Percentiles rank a stretch among this genome's conserved stretches.
Conservation (phyloP, 106 monocot genomes). For the Acorus gramineus region DNA sequence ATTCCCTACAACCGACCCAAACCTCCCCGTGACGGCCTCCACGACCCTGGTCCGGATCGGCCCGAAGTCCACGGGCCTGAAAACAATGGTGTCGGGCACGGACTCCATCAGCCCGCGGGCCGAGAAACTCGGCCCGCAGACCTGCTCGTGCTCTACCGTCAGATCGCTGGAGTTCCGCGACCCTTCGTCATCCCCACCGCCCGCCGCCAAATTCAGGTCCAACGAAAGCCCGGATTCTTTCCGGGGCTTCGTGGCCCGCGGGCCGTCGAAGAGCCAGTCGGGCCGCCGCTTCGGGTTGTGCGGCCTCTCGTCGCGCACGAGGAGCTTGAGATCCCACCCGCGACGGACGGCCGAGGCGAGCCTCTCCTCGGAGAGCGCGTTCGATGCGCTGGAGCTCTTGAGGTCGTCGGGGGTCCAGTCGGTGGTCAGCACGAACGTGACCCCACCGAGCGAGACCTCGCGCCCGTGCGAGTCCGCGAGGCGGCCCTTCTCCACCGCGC, state of each 20-base stretch:
- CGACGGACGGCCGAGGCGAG: slow-evolving; percentile 27
- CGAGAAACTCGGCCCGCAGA: slow-evolving; percentile 19
- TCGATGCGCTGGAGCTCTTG: slow-evolving; percentile 9
- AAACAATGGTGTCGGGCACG: slow-evolving; percentile 55
- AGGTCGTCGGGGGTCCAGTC: slow-evolving; percentile 45
- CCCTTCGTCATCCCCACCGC: slow-evolving; percentile 43
- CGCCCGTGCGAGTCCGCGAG: slow-evolving; percentile 66
- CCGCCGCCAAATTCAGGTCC: slow-evolving; percentile 59
- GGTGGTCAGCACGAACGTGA: slow-evolving; percentile 52
- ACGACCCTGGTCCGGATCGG: slow-evolving; percentile 26
- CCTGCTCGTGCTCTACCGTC: slow-evolving; percentile 63
- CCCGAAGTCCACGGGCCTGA: slow-evolving; percentile 75
- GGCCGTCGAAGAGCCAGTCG: slow-evolving; percentile 25
- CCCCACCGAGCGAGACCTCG: slow-evolving; percentile 57
- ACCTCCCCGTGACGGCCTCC: slow-evolving; percentile 39
- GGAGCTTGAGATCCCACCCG: slow-evolving; percentile 50
- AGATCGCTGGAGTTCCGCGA: slow-evolving; percentile 79
- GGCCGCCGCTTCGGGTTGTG: slow-evolving; percentile 26
- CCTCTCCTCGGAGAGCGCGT: slow-evolving; percentile 36
- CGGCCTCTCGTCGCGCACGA: slow-evolving; percentile 19
- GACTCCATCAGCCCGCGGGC: slow-evolving; percentile 31
- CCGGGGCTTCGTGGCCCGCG: slow-evolving; percentile 21
- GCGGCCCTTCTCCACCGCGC: slow-evolving; percentile 62
- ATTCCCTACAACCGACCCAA: slow-evolving; percentile 23
- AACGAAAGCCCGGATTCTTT: slow-evolving; percentile 45